These are phyloP conservation scores for Naganishia liquefaciens DNA, from an alignment of 1,284 basidiomycete species.

Conservation along the genomic window DNA sequence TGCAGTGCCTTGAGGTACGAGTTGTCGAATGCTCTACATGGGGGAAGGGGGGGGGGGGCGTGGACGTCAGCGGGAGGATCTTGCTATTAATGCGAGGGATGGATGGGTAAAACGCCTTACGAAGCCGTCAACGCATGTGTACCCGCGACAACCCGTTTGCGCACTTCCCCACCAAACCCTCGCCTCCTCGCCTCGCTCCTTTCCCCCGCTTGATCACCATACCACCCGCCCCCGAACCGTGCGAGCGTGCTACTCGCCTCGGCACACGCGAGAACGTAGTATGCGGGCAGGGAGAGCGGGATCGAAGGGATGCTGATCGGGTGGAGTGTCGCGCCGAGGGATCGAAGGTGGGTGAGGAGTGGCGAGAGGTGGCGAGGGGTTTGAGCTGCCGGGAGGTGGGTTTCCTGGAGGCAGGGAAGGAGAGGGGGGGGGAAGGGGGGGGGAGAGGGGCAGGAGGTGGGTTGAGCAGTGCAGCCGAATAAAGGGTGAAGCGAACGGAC, in stretches of 20 bases:
- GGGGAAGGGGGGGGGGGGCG: not conserved
- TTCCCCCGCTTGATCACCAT: constrained; percentile 58
- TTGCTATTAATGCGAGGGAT: no score
- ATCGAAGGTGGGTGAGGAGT: constrained; percentile 59
- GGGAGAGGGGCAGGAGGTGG: no score
- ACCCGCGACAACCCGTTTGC: constrained; percentile 84
- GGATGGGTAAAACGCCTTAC: constrained; percentile 57
- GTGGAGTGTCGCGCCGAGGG: constrained; percentile 67
- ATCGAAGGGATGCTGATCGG: constrained; percentile 78
- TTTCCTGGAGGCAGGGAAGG: constrained; percentile 61
- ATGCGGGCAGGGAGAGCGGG: constrained; percentile 79
- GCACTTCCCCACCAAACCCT: constrained; percentile 83
- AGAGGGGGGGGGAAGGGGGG: not conserved
- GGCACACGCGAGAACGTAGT: constrained; percentile 91
- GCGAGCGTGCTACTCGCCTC: constrained; percentile 94
- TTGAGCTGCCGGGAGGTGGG: constrained; percentile 61
- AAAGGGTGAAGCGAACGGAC: no score
- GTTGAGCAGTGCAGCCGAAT: no score
- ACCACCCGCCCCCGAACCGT: constrained; percentile 79
- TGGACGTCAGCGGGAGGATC: not conserved
- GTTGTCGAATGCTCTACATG: constrained; percentile 90
- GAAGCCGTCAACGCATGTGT: constrained; percentile 89
- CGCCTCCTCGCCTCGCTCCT: constrained; percentile 62
- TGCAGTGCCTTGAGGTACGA: constrained; percentile 91
- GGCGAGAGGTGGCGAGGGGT: constrained; percentile 56